These are phyloP conservation scores for Plasmodium vivax DNA, from an alignment of 169 alveolate genomes.

Conservation along the genomic window DNA sequence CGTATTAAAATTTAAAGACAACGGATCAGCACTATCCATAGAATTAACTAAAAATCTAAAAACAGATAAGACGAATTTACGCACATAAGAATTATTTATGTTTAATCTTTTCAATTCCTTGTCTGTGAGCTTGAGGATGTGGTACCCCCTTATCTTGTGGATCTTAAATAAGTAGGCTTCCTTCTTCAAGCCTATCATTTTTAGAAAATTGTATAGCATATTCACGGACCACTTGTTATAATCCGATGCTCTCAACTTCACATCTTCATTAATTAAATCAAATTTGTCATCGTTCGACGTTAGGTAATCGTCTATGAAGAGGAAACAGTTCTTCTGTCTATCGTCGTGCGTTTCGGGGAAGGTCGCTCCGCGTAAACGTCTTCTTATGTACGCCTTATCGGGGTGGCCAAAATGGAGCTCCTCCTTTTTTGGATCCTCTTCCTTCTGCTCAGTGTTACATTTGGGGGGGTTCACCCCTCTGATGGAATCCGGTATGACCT, in stretches of 20 bases:
- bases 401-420: not conserved
- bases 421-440: not conserved
- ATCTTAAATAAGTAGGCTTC: constrained; percentile 71
- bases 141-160: constrained; percentile 69
- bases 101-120: constrained; percentile 64
- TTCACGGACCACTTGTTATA: constrained; percentile 72
- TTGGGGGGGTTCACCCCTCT: not conserved
- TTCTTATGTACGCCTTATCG: not conserved
- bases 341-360: constrained; percentile 75
- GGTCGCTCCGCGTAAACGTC: constrained; percentile 43
- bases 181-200: constrained; percentile 69
- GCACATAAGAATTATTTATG: constrained; percentile 67
- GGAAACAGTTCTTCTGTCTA: constrained; percentile 69
- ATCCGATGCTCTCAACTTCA: constrained; percentile 73
- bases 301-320: constrained; percentile 72
- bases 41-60: constrained; percentile 76
- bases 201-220: constrained; percentile 67
- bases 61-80: constrained; percentile 76
- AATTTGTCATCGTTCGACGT: constrained; percentile 52
- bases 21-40: constrained; percentile 77
- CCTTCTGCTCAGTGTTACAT: not conserved
- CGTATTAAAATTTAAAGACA: constrained; percentile 57
- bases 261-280: constrained; percentile 43
- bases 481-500: not conserved
- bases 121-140: constrained; percentile 73